Evolutionary conservation across 2,329 filamentous ascomycete species (phyloP).

Genomic region (Westerdykella ornata): DNA sequence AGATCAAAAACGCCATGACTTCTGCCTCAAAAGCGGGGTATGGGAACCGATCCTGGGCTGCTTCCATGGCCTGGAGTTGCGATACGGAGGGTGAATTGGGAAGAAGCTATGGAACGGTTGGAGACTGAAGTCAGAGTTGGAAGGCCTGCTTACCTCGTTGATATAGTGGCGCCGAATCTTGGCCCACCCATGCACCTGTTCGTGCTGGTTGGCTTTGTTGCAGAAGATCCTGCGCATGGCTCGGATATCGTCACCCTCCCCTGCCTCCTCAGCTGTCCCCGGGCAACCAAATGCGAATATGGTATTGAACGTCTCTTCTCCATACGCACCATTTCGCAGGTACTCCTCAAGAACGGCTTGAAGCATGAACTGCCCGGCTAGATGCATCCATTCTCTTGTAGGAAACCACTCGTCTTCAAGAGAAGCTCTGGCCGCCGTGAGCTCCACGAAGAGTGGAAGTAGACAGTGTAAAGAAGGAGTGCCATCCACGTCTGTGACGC

Average conservation of each 20-base stretch:
- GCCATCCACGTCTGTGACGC: slow-evolving; percentile 33
- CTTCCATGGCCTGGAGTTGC: slow-evolving; percentile 17
- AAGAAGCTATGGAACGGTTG: slow-evolving; percentile 13
- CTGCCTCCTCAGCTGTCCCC: slow-evolving; percentile 13
- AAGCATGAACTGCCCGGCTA: slow-evolving; percentile 45
- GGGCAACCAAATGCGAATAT: slow-evolving; percentile 44
- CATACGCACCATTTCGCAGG: slow-evolving; percentile 34
- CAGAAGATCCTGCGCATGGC: slow-evolving; percentile 33
- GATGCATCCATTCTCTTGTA: slow-evolving; percentile 40
- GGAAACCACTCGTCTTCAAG: slow-evolving; percentile 29
- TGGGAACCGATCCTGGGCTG: slow-evolving; percentile 28
- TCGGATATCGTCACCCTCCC: slow-evolving; percentile 22
- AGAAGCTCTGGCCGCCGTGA: slow-evolving; percentile 42
- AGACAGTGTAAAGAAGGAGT: slow-evolving; percentile 38
- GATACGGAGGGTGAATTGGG: slow-evolving; percentile 3
- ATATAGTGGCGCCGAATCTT: slow-evolving; percentile 32
- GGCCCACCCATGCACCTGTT: slow-evolving; percentile 35
- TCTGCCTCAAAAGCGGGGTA: slow-evolving; percentile 35
- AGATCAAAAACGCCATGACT: slow-evolving; percentile 39
- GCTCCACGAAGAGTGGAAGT: slow-evolving; percentile 44
- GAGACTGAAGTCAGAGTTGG: neutral
- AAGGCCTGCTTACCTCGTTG: slow-evolving; percentile 12
- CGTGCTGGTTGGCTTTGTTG: slow-evolving; percentile 22
- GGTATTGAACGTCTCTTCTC: slow-evolving; percentile 35
- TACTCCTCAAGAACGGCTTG: slow-evolving; percentile 48